phyloP scores from a whole-genome alignment of 2,329 filamentous ascomycete species.

The Aspergillus sp. region DNA sequence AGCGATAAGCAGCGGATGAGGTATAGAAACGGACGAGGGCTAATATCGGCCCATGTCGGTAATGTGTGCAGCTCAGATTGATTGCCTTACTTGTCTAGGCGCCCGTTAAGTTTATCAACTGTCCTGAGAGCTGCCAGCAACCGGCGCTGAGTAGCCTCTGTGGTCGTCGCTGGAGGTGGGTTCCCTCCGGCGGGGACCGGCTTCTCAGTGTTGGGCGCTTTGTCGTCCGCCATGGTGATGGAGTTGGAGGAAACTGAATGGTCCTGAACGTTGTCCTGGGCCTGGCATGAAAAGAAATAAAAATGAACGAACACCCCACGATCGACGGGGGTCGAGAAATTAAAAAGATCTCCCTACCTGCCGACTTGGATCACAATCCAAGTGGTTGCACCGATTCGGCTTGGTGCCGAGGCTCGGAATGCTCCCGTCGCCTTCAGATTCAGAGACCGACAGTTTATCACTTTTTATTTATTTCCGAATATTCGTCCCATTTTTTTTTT shows the following conservation, averaged over 20 bases:
- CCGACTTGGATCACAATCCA: slow-evolving; percentile 4
- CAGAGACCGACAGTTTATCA: background rate
- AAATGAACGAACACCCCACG: background rate
- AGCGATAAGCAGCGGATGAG: slow-evolving; percentile 42
- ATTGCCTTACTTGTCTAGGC: slow-evolving; percentile 29
- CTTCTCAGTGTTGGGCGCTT: slow-evolving; percentile 26
- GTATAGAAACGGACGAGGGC: too few relatives aligned
- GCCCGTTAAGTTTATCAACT: slow-evolving; percentile 30
- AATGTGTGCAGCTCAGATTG: too few relatives aligned
- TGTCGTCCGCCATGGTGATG: slow-evolving; percentile 14
- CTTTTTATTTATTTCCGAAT: too few relatives aligned
- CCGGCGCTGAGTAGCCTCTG: slow-evolving; percentile 18
- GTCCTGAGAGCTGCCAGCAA: slow-evolving; percentile 27
- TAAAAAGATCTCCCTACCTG: background rate
- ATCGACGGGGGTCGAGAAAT: background rate
- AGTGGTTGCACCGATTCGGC: slow-evolving; percentile 1
- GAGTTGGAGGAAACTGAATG: slow-evolving; percentile 1
- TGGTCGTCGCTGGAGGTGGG: slow-evolving; percentile 9
- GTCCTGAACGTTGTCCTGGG: slow-evolving; percentile 14
- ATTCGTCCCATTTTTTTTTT: too few relatives aligned
- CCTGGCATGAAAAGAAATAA: slow-evolving; percentile 23
- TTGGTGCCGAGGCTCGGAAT: slow-evolving; percentile 31
- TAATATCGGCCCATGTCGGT: too few relatives aligned
- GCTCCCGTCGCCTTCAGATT: background rate
- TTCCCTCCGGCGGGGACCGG: slow-evolving; percentile 15